Evolutionary conservation across 2,329 filamentous ascomycete genomes (phyloP), one percentile per base, ranked within the genome.

Genomic region (Alternaria sp.): DNA sequence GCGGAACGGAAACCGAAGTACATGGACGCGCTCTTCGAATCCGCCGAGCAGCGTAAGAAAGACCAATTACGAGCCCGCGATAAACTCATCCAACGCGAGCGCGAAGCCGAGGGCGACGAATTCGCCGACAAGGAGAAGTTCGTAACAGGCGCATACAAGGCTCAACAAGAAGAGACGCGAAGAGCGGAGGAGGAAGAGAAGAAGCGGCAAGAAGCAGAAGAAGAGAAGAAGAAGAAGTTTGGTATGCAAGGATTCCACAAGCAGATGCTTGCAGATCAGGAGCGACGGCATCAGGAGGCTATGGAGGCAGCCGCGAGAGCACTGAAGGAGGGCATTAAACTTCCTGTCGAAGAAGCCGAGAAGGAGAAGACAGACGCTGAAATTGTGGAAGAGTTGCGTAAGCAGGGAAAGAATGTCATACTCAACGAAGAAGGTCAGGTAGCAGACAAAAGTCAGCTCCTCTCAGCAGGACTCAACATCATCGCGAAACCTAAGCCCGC

Each of bases 101-200:
- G 92, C 46, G 92, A 92, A 71, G 89, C 87, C 0, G 92, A 95
- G 75, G 92, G 92, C 18, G 92, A 94, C 34, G 90, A 91, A 73
- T 95, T 89, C 71, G 90, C 86, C 0, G 92, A 90, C 70, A 95
- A 94, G 81, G 92, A 95, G 75, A 92, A 90, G 78, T 95, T 95
- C 68, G 92, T 95, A 34, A 95, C 92, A 0, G 90, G 89, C 59
- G 92, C 92, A 36, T 96, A 95, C 77, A 92, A 91, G 81, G 85
- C 86, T 73, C 92, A 94, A 74, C 91, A 94, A 72, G 91, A 90
- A 74, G 92, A 94, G 77, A 89, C 92, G 66, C 82, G 84, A 67
- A 82, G 84, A 56, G 73, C 92, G 9, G 91, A 94, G 72, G 90
- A 89, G 65, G 91, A 92, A 73, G 92, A 95, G 79, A 86, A 83